Conservation (phyloP, 345 rosid species). For the Brassica rapa region DNA sequence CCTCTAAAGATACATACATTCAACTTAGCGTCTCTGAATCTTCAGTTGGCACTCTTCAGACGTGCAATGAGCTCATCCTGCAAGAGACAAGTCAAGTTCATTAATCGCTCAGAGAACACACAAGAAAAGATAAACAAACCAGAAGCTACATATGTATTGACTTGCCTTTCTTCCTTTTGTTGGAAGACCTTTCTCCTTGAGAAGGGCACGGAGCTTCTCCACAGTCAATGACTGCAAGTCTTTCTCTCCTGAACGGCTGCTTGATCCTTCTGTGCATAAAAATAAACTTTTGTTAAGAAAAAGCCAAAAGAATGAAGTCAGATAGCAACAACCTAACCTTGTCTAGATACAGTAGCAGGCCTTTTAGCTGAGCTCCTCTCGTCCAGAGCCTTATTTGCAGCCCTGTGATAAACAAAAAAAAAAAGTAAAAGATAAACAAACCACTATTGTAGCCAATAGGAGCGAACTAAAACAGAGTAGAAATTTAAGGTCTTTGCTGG, state of each 20-base stretch:
- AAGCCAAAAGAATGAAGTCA: neutral
- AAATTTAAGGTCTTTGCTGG: too few relatives aligned
- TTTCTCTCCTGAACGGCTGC: conserved; percentile 58
- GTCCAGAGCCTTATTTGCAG: conserved; percentile 67
- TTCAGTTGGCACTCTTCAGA: conserved; percentile 56
- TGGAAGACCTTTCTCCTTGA: conserved; percentile 79
- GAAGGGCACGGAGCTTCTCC: conserved; percentile 84
- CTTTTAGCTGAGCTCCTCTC: conserved; percentile 66
- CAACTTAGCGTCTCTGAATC: neutral
- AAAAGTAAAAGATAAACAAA: conserved; percentile 4
- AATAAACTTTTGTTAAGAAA: neutral
- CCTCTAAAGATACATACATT: conserved; percentile 21
- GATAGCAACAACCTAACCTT: conserved; percentile 45
- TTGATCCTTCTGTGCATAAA: conserved; percentile 59
- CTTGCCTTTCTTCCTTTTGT: conserved; percentile 82
- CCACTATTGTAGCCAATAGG: neutral
- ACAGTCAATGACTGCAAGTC: conserved; percentile 76
- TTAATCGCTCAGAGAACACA: neutral
- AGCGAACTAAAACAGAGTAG: neutral
- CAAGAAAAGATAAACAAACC: neutral
- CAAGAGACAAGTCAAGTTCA: conserved; percentile 14
- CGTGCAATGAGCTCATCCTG: conserved; percentile 93
- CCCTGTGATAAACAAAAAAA: conserved; percentile 39
- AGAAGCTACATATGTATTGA: neutral
- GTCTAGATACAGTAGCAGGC: conserved; percentile 54